Evolutionary conservation across 1,284 basidiomycete genomes (phyloP).

Genomic region (Coniferiporia weirii): DNA sequence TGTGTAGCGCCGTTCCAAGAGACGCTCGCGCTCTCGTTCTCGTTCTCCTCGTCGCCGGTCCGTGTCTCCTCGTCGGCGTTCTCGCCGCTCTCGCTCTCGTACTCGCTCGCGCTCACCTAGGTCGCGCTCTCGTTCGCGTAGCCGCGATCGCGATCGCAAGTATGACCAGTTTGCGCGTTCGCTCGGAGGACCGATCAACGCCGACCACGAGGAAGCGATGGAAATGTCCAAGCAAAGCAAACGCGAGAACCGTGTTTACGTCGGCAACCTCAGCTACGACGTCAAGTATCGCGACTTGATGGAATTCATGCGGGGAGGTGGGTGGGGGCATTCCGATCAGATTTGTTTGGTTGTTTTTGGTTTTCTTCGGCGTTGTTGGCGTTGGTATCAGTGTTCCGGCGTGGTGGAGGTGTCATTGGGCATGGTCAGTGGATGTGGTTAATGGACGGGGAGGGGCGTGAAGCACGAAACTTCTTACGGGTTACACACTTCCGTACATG

Average conservation of each 20-base stretch:
- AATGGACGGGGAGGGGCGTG: slow-evolving; percentile 4
- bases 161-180: slow-evolving; percentile 69
- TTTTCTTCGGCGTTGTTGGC: slow-evolving; percentile 4
- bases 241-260: slow-evolving; percentile 96
- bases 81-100: slow-evolving; percentile 47
- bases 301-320: slow-evolving; percentile 99
- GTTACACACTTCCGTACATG: not conserved
- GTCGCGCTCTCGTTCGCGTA: slow-evolving; percentile 54
- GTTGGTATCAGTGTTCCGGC: not conserved
- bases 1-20: slow-evolving; percentile 41
- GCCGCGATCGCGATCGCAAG: slow-evolving; percentile 52
- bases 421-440: slow-evolving; percentile 12
- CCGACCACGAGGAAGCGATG: slow-evolving; percentile 81
- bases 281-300: slow-evolving; percentile 97
- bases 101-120: slow-evolving; percentile 46
- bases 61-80: slow-evolving; percentile 55
- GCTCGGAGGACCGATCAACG: slow-evolving; percentile 88
- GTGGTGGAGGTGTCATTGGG: slow-evolving; percentile 5
- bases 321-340: slow-evolving; percentile 61
- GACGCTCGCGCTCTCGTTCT: slow-evolving; percentile 53
- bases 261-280: slow-evolving; percentile 96
- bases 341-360: slow-evolving; percentile 20
- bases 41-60: slow-evolving; percentile 51
- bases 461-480: slow-evolving; percentile 3
- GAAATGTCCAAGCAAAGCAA: slow-evolving; percentile 92